Evolutionary conservation across 768 basidiomycete species (phyloP).

Genomic region (Coprinopsis cinerea): DNA sequence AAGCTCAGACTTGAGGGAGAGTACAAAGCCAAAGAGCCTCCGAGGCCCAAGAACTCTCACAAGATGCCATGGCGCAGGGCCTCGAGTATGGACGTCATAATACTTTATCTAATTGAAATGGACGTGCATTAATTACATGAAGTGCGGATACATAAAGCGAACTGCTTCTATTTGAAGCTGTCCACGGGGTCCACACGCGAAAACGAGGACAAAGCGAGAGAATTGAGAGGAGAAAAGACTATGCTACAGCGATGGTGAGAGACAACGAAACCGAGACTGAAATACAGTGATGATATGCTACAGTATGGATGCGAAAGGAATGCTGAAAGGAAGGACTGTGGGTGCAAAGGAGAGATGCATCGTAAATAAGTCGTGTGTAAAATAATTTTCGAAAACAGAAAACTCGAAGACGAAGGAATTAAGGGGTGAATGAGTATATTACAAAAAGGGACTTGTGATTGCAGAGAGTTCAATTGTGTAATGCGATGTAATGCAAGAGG

Average conservation of each 20-base stretch:
- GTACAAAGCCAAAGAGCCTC: no score
- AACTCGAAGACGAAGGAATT: background rate
- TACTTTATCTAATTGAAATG: no score
- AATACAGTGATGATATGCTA: no score
- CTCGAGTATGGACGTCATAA: no score
- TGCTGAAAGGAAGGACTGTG: constrained; percentile 10
- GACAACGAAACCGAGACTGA: background rate
- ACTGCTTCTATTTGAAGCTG: no score
- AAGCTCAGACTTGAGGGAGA: no score
- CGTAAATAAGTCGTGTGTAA: background rate
- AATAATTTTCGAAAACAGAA: constrained; percentile 4
- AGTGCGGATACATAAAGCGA: no score
- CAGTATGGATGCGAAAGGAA: constrained; percentile 9
- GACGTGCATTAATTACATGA: no score
- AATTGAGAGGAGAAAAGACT: background rate
- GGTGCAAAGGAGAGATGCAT: constrained; percentile 9
- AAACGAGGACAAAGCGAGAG: background rate
- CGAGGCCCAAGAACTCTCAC: no score
- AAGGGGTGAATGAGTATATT: background rate
- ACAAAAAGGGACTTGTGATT: no score
- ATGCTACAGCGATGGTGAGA: no score
- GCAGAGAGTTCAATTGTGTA: background rate
- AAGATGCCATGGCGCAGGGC: no score
- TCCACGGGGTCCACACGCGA: background rate
- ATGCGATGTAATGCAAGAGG: background rate